Conservation (phyloP, 306 rosid species). For the Mimosa pudica region DNA sequence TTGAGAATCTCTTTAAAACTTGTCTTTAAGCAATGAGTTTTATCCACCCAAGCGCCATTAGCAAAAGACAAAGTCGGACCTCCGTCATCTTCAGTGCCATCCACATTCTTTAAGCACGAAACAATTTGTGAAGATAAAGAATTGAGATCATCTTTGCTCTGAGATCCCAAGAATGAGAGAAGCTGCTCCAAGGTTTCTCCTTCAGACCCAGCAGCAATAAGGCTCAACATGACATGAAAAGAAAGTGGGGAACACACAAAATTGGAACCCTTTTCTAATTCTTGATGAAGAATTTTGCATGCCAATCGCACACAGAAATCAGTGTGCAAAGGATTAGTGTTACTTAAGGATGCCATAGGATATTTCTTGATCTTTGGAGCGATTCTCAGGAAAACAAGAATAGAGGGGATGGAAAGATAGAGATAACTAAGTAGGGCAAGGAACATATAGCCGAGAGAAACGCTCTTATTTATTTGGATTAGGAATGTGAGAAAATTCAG, state of each 20-base stretch:
- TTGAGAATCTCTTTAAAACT: not conserved
- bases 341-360: too few species aligned
- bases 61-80: not conserved
- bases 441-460: too few species aligned
- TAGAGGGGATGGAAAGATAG: too few species aligned
- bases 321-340: too few species aligned
- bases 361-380: too few species aligned
- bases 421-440: too few species aligned
- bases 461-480: too few species aligned
- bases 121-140: not conserved
- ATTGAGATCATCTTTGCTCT: not conserved
- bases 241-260: not conserved
- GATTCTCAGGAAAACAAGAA: too few species aligned
- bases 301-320: too few species aligned
- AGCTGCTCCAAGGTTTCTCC: conserved; percentile 2
- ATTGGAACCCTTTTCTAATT: not conserved
- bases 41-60: conserved; percentile 21
- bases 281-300: too few species aligned
- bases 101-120: not conserved
- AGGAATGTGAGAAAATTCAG: too few species aligned
- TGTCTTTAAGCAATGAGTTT: conserved; percentile 10
- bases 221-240: not conserved
- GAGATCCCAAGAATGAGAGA: not conserved
- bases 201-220: not conserved
- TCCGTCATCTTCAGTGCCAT: not conserved